These are phyloP conservation scores for grape (Vitis vinifera) DNA, from an alignment of 164 flowering plant species.

Conservation along the genomic window ASM3070453v1 NC_081818.1:1957501-1958000, in stretches of 20 bases:
- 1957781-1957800: neutral
- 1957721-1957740: neutral
- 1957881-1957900: no score
- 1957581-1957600: slow-evolving; percentile 22
- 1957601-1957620: slow-evolving; percentile 47
- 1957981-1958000: no score
- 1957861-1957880: slow-evolving; percentile 49
- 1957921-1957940: no score
- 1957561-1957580: no score
- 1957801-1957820: slow-evolving; percentile 43
- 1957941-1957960: no score
- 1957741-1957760: neutral
- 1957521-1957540: no score
- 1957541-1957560: no score
- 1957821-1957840: slow-evolving; percentile 75
- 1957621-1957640: slow-evolving; percentile 60
- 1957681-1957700: slow-evolving; percentile 55
- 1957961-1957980: no score
- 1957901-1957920: no score
- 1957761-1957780: neutral
- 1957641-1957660: slow-evolving; percentile 55
- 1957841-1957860: slow-evolving; percentile 82
- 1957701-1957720: slow-evolving; percentile 39
- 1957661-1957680: slow-evolving; percentile 43
- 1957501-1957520: no score